Evolutionary conservation across 2,329 filamentous ascomycete genomes (phyloP).

Genomic region (Aureobasidium mangrovei): DNA sequence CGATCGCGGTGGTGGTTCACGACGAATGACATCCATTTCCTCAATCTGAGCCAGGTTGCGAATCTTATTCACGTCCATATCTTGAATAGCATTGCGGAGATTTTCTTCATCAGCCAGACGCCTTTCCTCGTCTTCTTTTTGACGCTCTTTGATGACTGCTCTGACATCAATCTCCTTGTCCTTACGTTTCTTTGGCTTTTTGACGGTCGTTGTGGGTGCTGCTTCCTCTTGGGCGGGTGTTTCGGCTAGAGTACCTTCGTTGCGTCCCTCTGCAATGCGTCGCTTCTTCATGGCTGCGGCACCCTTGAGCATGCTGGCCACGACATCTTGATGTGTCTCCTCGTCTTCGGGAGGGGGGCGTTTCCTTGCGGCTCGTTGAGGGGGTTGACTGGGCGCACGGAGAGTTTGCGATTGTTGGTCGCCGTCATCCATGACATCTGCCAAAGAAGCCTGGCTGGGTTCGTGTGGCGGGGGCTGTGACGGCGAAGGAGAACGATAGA

Average conservation of each 20-base stretch:
- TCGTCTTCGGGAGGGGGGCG: slow-evolving; percentile 20
- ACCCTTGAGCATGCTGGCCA: slow-evolving; percentile 67
- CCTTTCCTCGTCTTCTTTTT: slow-evolving; percentile 45
- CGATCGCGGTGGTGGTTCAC: slow-evolving; percentile 19
- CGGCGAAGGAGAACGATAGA: slow-evolving; percentile 15
- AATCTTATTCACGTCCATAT: slow-evolving; percentile 62
- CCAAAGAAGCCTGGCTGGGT: slow-evolving; percentile 19
- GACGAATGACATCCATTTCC: slow-evolving; percentile 56
- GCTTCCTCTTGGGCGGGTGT: background rate
- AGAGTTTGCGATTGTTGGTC: slow-evolving; percentile 16
- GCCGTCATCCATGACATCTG: slow-evolving; percentile 19
- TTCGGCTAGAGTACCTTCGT: background rate
- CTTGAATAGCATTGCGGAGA: slow-evolving; percentile 48
- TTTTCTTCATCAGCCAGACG: slow-evolving; percentile 57
- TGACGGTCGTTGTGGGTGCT: slow-evolving; percentile 18
- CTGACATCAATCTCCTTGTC: slow-evolving; percentile 61
- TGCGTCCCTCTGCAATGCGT: slow-evolving; percentile 46
- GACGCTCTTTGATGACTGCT: slow-evolving; percentile 49
- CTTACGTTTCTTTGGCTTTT: slow-evolving; percentile 36
- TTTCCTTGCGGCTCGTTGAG: slow-evolving; percentile 21
- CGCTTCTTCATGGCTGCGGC: slow-evolving; percentile 72
- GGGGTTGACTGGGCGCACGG: slow-evolving; percentile 23
- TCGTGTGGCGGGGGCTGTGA: slow-evolving; percentile 9
- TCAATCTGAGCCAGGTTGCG: slow-evolving; percentile 68
- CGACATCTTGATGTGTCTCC: slow-evolving; percentile 39